These are phyloP conservation scores for Xylaria arbuscula DNA, from an alignment of 2,329 filamentous ascomycete genomes.

Conservation along the genomic window DNA sequence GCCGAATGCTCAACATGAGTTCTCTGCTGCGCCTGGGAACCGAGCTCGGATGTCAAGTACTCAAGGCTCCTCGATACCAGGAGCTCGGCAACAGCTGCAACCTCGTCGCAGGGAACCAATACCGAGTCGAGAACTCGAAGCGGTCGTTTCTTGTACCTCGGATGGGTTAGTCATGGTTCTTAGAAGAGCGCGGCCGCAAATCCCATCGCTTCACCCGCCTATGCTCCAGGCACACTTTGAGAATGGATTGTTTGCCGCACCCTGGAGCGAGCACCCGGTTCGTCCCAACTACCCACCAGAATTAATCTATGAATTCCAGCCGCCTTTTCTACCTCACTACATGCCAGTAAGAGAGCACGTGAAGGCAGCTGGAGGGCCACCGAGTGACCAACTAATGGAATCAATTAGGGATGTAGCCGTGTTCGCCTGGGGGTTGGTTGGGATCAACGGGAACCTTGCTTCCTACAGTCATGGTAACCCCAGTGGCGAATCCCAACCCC, in stretches of 20 bases:
- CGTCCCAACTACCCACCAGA: constrained; percentile 58
- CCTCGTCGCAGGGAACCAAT: constrained; percentile 47
- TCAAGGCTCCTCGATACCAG: constrained; percentile 26
- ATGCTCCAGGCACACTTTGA: constrained; percentile 60
- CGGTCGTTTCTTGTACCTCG: constrained; percentile 90
- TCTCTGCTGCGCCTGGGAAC: constrained; percentile 41
- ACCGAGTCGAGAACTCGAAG: constrained; percentile 77
- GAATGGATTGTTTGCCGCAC: constrained; percentile 80
- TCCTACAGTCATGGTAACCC: constrained; percentile 72
- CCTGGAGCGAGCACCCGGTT: constrained; percentile 79
- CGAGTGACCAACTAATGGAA: constrained; percentile 74
- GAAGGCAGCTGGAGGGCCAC: constrained; percentile 63
- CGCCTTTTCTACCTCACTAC: constrained; percentile 57
- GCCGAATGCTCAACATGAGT: constrained; percentile 11
- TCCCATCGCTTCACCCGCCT: constrained; percentile 68
- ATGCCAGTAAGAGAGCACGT: constrained; percentile 59
- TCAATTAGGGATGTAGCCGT: constrained; percentile 86
- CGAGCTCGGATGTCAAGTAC: constrained; percentile 41
- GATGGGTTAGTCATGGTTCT: constrained; percentile 87
- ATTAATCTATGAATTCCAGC: constrained; percentile 57
- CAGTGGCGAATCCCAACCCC: constrained; percentile 70
- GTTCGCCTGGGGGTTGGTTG: constrained; percentile 85
- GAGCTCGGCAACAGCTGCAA: constrained; percentile 16
- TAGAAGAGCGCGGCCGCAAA: constrained; percentile 76
- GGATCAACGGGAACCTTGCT: constrained; percentile 81